Percentiles rank a stretch among this genome's conserved stretches.
These are phyloP conservation scores for Senna siamea DNA, from an alignment of 306 rosid genomes.

Conservation along the genomic window DNA sequence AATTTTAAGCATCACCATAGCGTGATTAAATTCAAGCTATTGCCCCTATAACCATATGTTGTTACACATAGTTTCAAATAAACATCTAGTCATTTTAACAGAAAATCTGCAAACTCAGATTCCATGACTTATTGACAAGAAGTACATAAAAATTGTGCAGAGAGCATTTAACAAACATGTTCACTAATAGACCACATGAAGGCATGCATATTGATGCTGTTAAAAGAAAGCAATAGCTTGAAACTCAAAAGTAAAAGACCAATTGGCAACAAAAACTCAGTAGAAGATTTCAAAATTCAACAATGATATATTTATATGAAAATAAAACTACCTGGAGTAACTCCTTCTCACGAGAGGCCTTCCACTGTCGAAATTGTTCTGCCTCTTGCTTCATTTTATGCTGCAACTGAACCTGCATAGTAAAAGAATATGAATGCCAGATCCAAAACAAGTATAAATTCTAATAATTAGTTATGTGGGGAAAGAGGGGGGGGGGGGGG, in stretches of 20 bases:
- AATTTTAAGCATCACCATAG: constrained; percentile 1
- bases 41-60: constrained; percentile 11
- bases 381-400: constrained; percentile 84
- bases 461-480: constrained; percentile 22
- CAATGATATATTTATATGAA: constrained; percentile 22
- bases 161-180: constrained; percentile 14
- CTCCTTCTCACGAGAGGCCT: constrained; percentile 81
- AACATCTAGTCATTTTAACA: constrained; percentile 10
- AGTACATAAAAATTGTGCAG: constrained; percentile 1
- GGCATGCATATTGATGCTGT: constrained; percentile 29
- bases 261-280: constrained; percentile 17
- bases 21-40: constrained; percentile 13
- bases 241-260: constrained; percentile 7
- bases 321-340: constrained; percentile 70
- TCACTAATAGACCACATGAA: constrained; percentile 30
- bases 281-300: constrained; percentile 14
- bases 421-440: constrained; percentile 28
- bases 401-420: constrained; percentile 74
- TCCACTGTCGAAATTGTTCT: constrained; percentile 84
- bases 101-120: constrained; percentile 24
- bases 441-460: constrained; percentile 13
- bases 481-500: neutral
- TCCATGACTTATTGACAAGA: constrained; percentile 26
- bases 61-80: constrained; percentile 1
- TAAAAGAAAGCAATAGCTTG: constrained; percentile 11